Conservation (phyloP, 306 rosid genomes). For the Castanospermum australe region DNA sequence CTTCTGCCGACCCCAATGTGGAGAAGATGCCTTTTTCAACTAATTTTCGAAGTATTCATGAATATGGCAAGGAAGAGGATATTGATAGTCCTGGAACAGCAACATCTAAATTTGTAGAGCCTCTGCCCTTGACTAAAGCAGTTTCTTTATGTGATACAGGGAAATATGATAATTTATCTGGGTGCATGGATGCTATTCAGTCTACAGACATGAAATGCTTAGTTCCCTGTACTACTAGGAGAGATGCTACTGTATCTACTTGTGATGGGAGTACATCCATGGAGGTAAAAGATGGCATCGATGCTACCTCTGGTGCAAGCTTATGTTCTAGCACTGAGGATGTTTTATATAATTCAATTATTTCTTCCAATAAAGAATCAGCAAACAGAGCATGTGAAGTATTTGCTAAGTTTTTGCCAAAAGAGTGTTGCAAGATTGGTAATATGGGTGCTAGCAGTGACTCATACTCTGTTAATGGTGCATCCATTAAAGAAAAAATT, state of each 20-base stretch:
- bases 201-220: conserved; percentile 24
- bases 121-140: conserved; percentile 41
- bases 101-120: conserved; percentile 80
- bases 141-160: conserved; percentile 39
- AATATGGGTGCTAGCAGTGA: conserved; percentile 28
- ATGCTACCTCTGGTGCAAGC: conserved; percentile 15
- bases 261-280: conserved; percentile 27
- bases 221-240: conserved; percentile 40
- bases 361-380: conserved; percentile 63
- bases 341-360: conserved; percentile 38
- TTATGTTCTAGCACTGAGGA: conserved; percentile 25
- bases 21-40: conserved; percentile 50
- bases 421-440: conserved; percentile 30
- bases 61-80: conserved; percentile 57
- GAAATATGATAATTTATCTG: conserved; percentile 29
- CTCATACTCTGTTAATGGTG: conserved; percentile 19
- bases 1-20: conserved; percentile 38
- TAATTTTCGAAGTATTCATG: conserved; percentile 37
- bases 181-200: conserved; percentile 38
- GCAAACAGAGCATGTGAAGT: conserved; percentile 46
- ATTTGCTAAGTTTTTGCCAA: conserved; percentile 53
- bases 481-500: conserved; percentile 54
- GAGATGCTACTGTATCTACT: conserved; percentile 30
- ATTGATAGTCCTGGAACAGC: conserved; percentile 94
- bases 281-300: conserved; percentile 32